Evolutionary conservation across 768 basidiomycete species (phyloP).

Genomic region (Calocera viscosa): DNA sequence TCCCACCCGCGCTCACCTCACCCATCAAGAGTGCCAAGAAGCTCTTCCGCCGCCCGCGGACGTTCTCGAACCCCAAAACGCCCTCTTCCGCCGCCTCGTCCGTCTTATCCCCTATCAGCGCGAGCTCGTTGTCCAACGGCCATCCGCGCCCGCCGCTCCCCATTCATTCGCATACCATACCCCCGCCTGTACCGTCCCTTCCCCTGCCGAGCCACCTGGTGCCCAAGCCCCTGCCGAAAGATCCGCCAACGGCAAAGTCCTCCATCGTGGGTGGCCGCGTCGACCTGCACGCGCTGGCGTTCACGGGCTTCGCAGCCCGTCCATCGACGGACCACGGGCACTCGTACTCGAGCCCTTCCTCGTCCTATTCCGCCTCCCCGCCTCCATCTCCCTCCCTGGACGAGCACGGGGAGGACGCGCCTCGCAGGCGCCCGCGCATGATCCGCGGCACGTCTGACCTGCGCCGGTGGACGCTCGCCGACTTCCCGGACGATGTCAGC

Average conservation of each 20-base stretch:
- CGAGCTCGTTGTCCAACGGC: neutral
- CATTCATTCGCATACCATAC: neutral
- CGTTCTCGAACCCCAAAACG: neutral
- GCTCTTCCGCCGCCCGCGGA: slow-evolving; percentile 4
- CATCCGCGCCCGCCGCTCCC: neutral
- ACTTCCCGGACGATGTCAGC: slow-evolving; percentile 1
- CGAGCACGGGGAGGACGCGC: neutral
- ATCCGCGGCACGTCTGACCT: slow-evolving; percentile 1
- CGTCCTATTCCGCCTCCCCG: neutral
- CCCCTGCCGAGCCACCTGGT: neutral
- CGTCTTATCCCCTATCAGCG: neutral
- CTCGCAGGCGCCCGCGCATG: neutral
- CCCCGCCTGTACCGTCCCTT: neutral
- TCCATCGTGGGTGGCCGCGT: neutral
- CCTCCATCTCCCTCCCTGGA: neutral
- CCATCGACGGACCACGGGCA: neutral
- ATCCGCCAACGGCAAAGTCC: neutral
- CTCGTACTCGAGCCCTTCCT: neutral
- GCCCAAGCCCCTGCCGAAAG: neutral
- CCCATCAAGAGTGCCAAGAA: slow-evolving; percentile 1
- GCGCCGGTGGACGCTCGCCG: slow-evolving; percentile 6
- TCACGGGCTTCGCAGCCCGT: slow-evolving; percentile 1
- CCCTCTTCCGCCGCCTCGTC: neutral
- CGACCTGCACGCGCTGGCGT: neutral
- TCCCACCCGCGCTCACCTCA: neutral